Evolutionary conservation across 1,139 yeast genomes (phyloP).

Genomic region (Yamadazyma kanchanaburiensis): DNA sequence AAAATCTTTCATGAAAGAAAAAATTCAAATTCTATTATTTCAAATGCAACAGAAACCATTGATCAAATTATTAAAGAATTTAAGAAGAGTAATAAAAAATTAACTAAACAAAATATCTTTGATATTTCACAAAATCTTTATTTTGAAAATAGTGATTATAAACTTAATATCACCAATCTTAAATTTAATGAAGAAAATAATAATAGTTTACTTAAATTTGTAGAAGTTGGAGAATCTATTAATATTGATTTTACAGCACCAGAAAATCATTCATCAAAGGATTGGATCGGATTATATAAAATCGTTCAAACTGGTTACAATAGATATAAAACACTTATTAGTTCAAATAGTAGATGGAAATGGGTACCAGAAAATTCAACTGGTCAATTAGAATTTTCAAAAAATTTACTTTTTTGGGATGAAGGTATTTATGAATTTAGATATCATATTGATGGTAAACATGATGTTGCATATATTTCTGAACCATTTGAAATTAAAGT

Average conservation of each 20-base stretch:
- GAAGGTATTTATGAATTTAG: constrained; percentile 76
- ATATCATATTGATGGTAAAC: constrained; percentile 68
- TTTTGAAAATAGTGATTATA: constrained; percentile 37
- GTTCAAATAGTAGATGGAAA: constrained; percentile 73
- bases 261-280: constrained; percentile 38
- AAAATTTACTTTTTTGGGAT: constrained; percentile 58
- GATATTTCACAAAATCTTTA: constrained; percentile 41
- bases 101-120: constrained; percentile 35
- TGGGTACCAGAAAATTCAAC: constrained; percentile 34
- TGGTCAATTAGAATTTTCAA: constrained; percentile 54
- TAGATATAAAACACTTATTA: constrained; percentile 54
- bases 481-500: constrained; percentile 66
- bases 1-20: constrained; percentile 11
- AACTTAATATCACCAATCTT: constrained; percentile 23
- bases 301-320: constrained; percentile 61
- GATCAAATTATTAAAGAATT: constrained; percentile 41
- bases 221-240: constrained; percentile 52
- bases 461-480: constrained; percentile 66
- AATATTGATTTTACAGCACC: constrained; percentile 59
- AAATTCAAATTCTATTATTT: constrained; percentile 15
- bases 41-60: constrained; percentile 33
- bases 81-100: constrained; percentile 26
- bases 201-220: constrained; percentile 19
- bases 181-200: constrained; percentile 12
- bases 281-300: constrained; percentile 81